Conservation (phyloP, 495 filamentous ascomycete species). For the Extremus antarcticus region DNA sequence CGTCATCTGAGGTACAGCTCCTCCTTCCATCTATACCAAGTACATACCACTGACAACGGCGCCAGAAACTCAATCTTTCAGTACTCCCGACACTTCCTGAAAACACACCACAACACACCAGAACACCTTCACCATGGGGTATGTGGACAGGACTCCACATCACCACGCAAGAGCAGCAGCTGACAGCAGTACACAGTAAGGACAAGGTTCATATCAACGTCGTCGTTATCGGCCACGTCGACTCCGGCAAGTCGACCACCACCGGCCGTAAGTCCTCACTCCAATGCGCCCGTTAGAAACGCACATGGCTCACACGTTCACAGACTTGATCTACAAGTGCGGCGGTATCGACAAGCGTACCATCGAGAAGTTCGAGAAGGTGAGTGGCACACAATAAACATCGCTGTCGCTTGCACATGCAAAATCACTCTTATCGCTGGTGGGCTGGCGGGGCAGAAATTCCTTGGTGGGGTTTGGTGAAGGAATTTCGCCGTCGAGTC, state of each 20-base stretch:
- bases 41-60: neutral
- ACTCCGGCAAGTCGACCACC: slow-evolving; percentile 99
- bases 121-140: slow-evolving; percentile 27
- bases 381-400: slow-evolving; percentile 34
- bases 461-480: neutral
- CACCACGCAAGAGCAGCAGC: slow-evolving; percentile 3
- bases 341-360: slow-evolving; percentile 99
- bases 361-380: slow-evolving; percentile 99
- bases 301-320: slow-evolving; percentile 25
- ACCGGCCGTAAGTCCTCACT: slow-evolving; percentile 47
- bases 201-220: slow-evolving; percentile 91
- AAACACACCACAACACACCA: neutral
- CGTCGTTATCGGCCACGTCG: slow-evolving; percentile 99
- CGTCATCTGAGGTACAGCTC: neutral
- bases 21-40: neutral
- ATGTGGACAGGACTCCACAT: slow-evolving; percentile 10
- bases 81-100: slow-evolving; percentile 12
- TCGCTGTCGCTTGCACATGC: slow-evolving; percentile 22
- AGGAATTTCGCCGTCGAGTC: neutral
- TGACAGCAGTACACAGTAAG: slow-evolving; percentile 51
- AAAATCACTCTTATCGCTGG: slow-evolving; percentile 27
- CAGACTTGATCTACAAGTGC: slow-evolving; percentile 99
- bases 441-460: slow-evolving; percentile 26
- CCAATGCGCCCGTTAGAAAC: slow-evolving; percentile 21
- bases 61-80: neutral